Conservation (phyloP, 2,329 filamentous ascomycete genomes). For the Penicillium freii region DNA sequence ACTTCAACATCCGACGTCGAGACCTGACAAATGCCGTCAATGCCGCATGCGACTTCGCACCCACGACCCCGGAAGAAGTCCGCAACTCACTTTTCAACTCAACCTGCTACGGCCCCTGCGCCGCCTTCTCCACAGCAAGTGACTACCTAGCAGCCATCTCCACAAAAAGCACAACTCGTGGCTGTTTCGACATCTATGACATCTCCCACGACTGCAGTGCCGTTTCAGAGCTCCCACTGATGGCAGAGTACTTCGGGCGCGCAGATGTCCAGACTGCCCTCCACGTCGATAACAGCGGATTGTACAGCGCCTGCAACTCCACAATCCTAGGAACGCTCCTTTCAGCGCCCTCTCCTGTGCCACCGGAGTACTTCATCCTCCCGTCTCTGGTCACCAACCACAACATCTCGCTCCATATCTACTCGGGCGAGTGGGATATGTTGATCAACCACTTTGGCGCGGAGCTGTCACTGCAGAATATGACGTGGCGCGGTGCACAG, state of each 20-base stretch:
- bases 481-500: slow-evolving; percentile 41
- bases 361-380: slow-evolving; percentile 35
- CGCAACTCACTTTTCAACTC: slow-evolving; percentile 33
- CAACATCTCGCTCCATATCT: slow-evolving; percentile 37
- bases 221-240: slow-evolving; percentile 21
- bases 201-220: slow-evolving; percentile 34
- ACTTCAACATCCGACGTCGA: slow-evolving; percentile 27
- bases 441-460: slow-evolving; percentile 40
- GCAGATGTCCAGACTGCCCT: slow-evolving; percentile 35
- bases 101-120: slow-evolving; percentile 37
- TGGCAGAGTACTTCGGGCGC: slow-evolving; percentile 36
- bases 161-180: slow-evolving; percentile 5
- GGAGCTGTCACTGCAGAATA: slow-evolving; percentile 40
- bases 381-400: slow-evolving; percentile 32
- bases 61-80: slow-evolving; percentile 27
- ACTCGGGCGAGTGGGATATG: slow-evolving; percentile 40
- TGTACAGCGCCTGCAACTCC: slow-evolving; percentile 33
- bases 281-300: slow-evolving; percentile 24
- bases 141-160: slow-evolving; percentile 29
- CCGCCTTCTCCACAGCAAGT: slow-evolving; percentile 36
- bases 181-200: slow-evolving; percentile 38
- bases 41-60: slow-evolving; percentile 26
- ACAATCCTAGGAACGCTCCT: slow-evolving; percentile 30
- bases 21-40: slow-evolving; percentile 14
- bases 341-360: slow-evolving; percentile 19